These are phyloP conservation scores for Diphasiastrum complanatum DNA, from an alignment of 83 land plant genomes.

Conservation along the genomic window DNA sequence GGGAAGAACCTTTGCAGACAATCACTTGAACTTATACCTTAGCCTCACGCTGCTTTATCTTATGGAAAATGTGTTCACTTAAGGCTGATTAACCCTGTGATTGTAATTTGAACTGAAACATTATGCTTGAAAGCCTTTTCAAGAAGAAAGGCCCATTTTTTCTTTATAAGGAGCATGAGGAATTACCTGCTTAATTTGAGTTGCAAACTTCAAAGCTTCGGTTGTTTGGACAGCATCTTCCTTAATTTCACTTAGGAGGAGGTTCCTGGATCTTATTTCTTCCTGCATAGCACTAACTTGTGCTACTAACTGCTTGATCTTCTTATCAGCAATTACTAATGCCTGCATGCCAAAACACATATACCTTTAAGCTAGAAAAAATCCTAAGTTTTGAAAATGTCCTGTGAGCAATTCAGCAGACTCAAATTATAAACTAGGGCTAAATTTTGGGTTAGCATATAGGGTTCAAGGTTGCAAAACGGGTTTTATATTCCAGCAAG, in stretches of 20 bases:
- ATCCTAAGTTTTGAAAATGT: not conserved
- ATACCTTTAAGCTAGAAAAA: not conserved
- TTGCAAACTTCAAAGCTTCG: conserved; percentile 29
- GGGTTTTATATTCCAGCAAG: not conserved
- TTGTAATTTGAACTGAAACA: not conserved
- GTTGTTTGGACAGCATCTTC: conserved; percentile 26
- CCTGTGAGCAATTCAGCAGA: not conserved
- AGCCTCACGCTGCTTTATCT: not conserved
- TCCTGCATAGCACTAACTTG: conserved; percentile 26
- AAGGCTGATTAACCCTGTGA: not conserved
- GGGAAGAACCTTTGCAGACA: not conserved
- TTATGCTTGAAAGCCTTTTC: not conserved
- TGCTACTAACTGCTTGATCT: conserved; percentile 12
- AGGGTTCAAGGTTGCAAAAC: too few species aligned
- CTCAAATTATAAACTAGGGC: not conserved
- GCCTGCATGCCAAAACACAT: conserved; percentile 18
- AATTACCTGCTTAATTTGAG: conserved; percentile 35
- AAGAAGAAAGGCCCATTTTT: not conserved
- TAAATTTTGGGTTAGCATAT: too few species aligned
- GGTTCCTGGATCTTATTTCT: conserved; percentile 28
- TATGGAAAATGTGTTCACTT: too few species aligned
- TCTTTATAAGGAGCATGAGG: too few species aligned
- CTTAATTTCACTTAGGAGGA: conserved; percentile 21
- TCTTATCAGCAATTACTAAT: conserved; percentile 20
- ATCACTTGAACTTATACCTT: not conserved